These are phyloP conservation scores for Eucommia ulmoides DNA, from an alignment of 257 asterid species.

Conservation along the genomic window DNA sequence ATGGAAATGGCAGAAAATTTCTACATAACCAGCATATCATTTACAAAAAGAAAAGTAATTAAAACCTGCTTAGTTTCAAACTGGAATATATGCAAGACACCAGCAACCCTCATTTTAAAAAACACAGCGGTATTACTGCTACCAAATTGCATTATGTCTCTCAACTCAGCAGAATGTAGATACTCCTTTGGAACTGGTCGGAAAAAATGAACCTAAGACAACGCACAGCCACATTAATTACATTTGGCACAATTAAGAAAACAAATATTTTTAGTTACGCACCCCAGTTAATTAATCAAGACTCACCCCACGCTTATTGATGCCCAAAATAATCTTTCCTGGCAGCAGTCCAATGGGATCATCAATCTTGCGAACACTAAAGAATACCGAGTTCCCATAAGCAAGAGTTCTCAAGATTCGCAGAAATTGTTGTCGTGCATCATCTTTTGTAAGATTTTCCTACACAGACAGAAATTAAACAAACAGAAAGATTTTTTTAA, in stretches of 20 bases:
- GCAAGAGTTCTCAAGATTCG: constrained; percentile 90
- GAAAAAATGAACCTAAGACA: constrained; percentile 82
- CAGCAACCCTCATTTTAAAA: constrained; percentile 99
- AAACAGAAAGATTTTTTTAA: no score
- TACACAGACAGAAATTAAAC: no score
- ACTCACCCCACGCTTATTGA: constrained; percentile 97
- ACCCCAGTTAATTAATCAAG: background rate
- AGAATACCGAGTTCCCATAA: constrained; percentile 97
- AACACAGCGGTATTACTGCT: constrained; percentile 97
- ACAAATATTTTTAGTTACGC: constrained; percentile 2
- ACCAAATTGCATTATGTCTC: constrained; percentile 99
- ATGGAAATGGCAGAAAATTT: no score
- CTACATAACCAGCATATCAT: constrained; percentile 1
- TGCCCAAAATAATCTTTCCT: constrained; percentile 81
- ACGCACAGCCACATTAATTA: background rate
- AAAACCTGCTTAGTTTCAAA: constrained; percentile 94
- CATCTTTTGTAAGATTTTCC: constrained; percentile 95
- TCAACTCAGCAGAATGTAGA: constrained; percentile 92
- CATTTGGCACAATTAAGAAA: background rate
- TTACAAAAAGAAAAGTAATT: background rate
- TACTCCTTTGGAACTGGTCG: constrained; percentile 99
- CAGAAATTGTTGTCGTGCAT: constrained; percentile 89
- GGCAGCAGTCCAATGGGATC: constrained; percentile 99
- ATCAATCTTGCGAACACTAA: constrained; percentile 94
- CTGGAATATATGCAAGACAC: constrained; percentile 91